Conservation (phyloP, 2,329 filamentous ascomycete species). For the Trichoderma citrinoviride region DNA sequence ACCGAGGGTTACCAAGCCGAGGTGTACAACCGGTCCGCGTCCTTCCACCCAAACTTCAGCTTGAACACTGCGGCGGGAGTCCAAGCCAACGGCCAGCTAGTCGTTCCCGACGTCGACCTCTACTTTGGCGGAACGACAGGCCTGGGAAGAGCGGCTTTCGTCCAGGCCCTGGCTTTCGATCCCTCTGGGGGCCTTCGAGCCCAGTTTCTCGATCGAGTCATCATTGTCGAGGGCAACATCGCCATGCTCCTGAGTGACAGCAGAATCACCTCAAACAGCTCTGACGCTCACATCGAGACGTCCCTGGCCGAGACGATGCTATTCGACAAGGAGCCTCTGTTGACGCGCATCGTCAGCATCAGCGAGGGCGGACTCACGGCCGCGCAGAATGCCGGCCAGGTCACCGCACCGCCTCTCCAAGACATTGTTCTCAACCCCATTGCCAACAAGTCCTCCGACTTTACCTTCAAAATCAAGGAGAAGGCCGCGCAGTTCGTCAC, state of each 20-base stretch:
- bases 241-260: neutral
- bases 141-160: neutral
- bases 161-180: neutral
- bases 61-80: neutral
- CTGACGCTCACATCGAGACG: neutral
- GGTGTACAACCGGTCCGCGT: neutral
- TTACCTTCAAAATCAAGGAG: slow-evolving; percentile 1
- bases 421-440: neutral
- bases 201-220: slow-evolving; percentile 3
- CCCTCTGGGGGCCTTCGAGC: neutral
- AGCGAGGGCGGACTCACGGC: neutral
- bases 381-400: neutral
- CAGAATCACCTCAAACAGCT: neutral
- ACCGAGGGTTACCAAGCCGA: neutral
- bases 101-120: neutral
- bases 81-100: neutral
- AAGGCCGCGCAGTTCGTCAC: slow-evolving; percentile 7
- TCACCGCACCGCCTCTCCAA: neutral
- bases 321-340: neutral
- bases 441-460: neutral
- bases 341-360: slow-evolving; percentile 6
- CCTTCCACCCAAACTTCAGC: slow-evolving; percentile 5
- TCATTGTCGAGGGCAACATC: slow-evolving; percentile 7
- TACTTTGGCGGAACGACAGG: neutral
- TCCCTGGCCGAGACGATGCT: slow-evolving; percentile 2